phyloP scores from a whole-genome alignment of 225 moss, liverwort and hornwort genomes.

The Physcomitrium patens region DNA sequence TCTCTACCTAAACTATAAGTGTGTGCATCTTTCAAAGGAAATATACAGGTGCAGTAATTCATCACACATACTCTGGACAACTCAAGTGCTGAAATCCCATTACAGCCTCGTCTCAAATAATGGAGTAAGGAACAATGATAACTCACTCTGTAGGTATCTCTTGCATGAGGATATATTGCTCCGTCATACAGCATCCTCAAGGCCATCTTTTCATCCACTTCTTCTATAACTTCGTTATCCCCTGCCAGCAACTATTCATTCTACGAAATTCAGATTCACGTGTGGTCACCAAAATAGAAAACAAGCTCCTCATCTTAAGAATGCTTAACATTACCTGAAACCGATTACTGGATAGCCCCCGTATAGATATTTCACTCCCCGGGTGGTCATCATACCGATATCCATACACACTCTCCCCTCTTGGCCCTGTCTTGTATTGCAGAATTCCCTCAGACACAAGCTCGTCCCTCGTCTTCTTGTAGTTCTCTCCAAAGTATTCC shows the following conservation, averaged over 20 bases:
- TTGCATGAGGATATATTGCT: conserved; percentile 67
- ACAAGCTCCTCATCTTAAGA: conserved; percentile 8
- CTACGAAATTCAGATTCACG: conserved; percentile 27
- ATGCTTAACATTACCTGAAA: conserved; percentile 50
- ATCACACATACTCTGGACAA: too few relatives aligned
- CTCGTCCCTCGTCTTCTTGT: conserved; percentile 46
- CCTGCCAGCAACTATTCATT: conserved; percentile 50
- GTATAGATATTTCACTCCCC: conserved; percentile 60
- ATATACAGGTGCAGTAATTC: too few relatives aligned
- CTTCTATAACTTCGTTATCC: conserved; percentile 54
- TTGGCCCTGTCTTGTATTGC: conserved; percentile 49
- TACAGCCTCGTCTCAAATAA: neutral
- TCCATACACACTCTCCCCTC: conserved; percentile 43
- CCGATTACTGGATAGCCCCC: conserved; percentile 50
- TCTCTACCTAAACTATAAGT: too few relatives aligned
- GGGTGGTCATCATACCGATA: conserved; percentile 67
- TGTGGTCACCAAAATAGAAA: neutral
- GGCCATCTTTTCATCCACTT: conserved; percentile 71
- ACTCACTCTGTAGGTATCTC: conserved; percentile 66
- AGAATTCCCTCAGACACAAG: conserved; percentile 61
- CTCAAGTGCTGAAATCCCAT: neutral
- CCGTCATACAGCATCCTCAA: conserved; percentile 67
- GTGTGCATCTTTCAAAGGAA: too few relatives aligned
- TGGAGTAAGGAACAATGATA: conserved; percentile 8
- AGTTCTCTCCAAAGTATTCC: conserved; percentile 63